Percentiles rank a stretch among this genome's conserved stretches.
Evolutionary conservation across 1,284 basidiomycete genomes (phyloP).

Genomic region (Farysia itapuensis): DNA sequence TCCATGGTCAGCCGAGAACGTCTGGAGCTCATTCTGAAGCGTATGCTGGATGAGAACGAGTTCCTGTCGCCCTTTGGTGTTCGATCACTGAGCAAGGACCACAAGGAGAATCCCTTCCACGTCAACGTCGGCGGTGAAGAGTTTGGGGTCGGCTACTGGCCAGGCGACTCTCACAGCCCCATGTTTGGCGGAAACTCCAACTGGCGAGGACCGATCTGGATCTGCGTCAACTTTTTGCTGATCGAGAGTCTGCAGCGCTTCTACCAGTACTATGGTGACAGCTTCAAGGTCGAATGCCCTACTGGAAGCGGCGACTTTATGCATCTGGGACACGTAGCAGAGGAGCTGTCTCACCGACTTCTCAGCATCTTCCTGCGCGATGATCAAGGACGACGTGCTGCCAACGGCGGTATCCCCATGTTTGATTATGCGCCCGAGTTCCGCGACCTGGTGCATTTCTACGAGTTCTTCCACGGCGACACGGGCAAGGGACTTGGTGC

Average conservation of each 20-base stretch:
- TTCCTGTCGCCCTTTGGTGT: slow-evolving; percentile 94
- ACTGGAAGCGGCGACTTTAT: slow-evolving; percentile 90
- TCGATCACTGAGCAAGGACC: slow-evolving; percentile 78
- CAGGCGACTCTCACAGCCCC: slow-evolving; percentile 89
- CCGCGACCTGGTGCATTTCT: slow-evolving; percentile 92
- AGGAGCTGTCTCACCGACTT: slow-evolving; percentile 94
- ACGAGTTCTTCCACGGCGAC: slow-evolving; percentile 97
- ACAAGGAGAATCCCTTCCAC: slow-evolving; percentile 89
- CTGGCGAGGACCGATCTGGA: slow-evolving; percentile 84
- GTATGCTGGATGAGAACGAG: slow-evolving; percentile 84
- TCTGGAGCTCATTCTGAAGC: slow-evolving; percentile 81
- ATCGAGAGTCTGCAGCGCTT: slow-evolving; percentile 88
- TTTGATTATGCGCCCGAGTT: slow-evolving; percentile 93
- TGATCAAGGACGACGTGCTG: slow-evolving; percentile 78
- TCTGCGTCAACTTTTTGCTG: slow-evolving; percentile 90
- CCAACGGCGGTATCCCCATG: slow-evolving; percentile 84
- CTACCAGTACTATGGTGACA: slow-evolving; percentile 65
- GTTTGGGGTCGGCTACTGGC: slow-evolving; percentile 94
- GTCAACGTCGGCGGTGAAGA: slow-evolving; percentile 89
- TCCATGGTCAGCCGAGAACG: slow-evolving; percentile 90
- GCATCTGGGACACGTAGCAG: slow-evolving; percentile 87
- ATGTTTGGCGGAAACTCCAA: slow-evolving; percentile 98
- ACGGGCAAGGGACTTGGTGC: slow-evolving; percentile 83
- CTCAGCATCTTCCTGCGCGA: slow-evolving; percentile 96
- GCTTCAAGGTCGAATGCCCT: slow-evolving; percentile 77